These are phyloP conservation scores for Gossypium gossypioides DNA, from an alignment of 441 rosid genomes.

Conservation along the genomic window DNA sequence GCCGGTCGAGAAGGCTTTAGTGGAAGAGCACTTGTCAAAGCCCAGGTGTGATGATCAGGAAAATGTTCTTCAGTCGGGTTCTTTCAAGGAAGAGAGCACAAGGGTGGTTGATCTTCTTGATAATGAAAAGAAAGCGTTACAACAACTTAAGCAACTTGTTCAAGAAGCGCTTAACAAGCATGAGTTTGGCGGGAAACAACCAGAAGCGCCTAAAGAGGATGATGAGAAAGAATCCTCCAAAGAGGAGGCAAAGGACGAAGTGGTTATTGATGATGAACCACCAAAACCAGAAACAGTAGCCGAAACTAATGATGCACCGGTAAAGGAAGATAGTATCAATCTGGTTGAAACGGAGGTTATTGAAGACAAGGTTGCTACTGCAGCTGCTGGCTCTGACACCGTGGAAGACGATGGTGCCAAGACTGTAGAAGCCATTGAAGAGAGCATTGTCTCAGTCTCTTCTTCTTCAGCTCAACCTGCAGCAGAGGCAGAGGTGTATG, in stretches of 20 bases:
- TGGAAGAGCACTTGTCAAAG: constrained; percentile 1
- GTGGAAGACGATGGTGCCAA: constrained; percentile 51
- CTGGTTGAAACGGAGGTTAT: constrained; percentile 20
- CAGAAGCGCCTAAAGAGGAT: constrained; percentile 16
- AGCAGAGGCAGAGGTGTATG: neutral
- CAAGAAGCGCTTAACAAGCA: constrained; percentile 47
- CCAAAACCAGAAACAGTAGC: constrained; percentile 6
- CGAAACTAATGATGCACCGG: constrained; percentile 14
- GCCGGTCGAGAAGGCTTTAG: constrained; percentile 13
- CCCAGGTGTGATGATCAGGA: constrained; percentile 9
- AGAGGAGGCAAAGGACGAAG: constrained; percentile 11
- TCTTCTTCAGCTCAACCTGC: constrained; percentile 22
- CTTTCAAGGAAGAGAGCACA: constrained; percentile 45
- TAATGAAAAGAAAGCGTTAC: constrained; percentile 36
- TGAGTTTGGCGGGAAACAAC: constrained; percentile 23
- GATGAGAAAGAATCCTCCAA: constrained; percentile 13
- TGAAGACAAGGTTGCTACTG: constrained; percentile 7
- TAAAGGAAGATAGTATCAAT: constrained; percentile 13
- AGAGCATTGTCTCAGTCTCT: constrained; percentile 48
- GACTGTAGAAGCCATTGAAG: constrained; percentile 62
- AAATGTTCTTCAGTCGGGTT: constrained; percentile 14
- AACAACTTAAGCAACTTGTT: constrained; percentile 35
- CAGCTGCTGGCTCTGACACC: constrained; percentile 9
- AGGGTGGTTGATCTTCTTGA: constrained; percentile 39
- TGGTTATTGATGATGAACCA: constrained; percentile 14